phyloP scores from a whole-genome alignment of 192 early-diverging fungal species.

The Pilobolus umbonatus region DNA sequence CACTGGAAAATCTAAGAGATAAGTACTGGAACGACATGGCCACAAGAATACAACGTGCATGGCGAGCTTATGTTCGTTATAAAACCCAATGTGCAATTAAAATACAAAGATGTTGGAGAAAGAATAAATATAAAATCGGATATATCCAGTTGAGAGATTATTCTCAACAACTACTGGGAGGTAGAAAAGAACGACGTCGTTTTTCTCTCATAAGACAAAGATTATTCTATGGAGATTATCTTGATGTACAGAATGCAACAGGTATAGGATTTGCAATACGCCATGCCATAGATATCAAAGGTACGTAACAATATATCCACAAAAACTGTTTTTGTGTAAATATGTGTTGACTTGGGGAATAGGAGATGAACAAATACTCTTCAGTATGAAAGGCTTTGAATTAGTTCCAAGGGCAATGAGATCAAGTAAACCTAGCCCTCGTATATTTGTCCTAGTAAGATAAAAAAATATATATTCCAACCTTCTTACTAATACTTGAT shows the following conservation, averaged over 20 bases:
- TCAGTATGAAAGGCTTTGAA: slow-evolving; percentile 49
- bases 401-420: slow-evolving; percentile 66
- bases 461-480: not conserved
- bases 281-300: slow-evolving; percentile 37
- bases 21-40: slow-evolving; percentile 95
- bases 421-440: slow-evolving; percentile 65
- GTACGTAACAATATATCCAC: no score
- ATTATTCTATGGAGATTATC: slow-evolving; percentile 86
- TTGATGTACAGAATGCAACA: slow-evolving; percentile 52
- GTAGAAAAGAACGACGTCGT: slow-evolving; percentile 86
- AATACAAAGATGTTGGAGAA: slow-evolving; percentile 69
- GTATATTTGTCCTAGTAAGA: slow-evolving; percentile 56
- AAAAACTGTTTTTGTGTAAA: slow-evolving; percentile 5
- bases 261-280: slow-evolving; percentile 38
- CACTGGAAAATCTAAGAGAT: slow-evolving; percentile 86
- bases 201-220: slow-evolving; percentile 75
- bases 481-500: not conserved
- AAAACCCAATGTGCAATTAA: slow-evolving; percentile 52
- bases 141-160: slow-evolving; percentile 87
- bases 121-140: slow-evolving; percentile 75
- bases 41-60: slow-evolving; percentile 83
- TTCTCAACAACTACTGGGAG: slow-evolving; percentile 81
- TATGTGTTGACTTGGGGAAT: no score
- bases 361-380: slow-evolving; percentile 51
- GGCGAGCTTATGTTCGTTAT: slow-evolving; percentile 66